Evolutionary conservation across 371 early-diverging fungal genomes (phyloP), one percentile per base, ranked within the genome.

Genomic region (Lichtheimia ramosa): DNA sequence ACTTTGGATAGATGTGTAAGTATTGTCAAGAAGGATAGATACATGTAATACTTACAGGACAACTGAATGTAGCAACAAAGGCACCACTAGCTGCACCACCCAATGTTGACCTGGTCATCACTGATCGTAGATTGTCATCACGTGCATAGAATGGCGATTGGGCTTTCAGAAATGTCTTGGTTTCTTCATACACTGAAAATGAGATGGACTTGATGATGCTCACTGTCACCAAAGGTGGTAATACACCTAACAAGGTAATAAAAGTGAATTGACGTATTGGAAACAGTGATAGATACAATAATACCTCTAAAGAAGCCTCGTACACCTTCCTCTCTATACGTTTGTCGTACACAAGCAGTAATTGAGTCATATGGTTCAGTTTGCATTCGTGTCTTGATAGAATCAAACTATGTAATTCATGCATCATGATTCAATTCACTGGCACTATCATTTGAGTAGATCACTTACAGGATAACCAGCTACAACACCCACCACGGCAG

Each of bases 301-400:
- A 41, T 69, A 81, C 83, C 89, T 66, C 92, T 76, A 66, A 88
- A 92, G 59, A 90, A 88, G 0, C 91, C 93, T 48, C 79, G 68
- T 18, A 90, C 25, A 5, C 93, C 89, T 60, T 92, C 93, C 28
- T 87, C 85, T 20, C 70, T 68, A 55, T 88, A 86, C 0, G 91
- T 90, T 49, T 79, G 69, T 42, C 75, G 77, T 18, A 89, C 83
- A 61, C 93, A 92, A 14, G 76, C 80, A 58, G 65, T 65, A 43
- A 92, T 83, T 14, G 89, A 89, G 43, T 77, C 76, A 64, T 90
- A 92, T 28, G 83, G 77, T 56, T 87, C 83, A 3, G 92, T 89
- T 70, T 92, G 93, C 87, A 92, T 87, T 54, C 92, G 73, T 12
- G 91, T 91, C 66, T 92, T 92, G 24, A 92, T 74, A 10, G 90